Conservation (phyloP, 805 yeast genomes). For the Ogataea saltuana region DNA sequence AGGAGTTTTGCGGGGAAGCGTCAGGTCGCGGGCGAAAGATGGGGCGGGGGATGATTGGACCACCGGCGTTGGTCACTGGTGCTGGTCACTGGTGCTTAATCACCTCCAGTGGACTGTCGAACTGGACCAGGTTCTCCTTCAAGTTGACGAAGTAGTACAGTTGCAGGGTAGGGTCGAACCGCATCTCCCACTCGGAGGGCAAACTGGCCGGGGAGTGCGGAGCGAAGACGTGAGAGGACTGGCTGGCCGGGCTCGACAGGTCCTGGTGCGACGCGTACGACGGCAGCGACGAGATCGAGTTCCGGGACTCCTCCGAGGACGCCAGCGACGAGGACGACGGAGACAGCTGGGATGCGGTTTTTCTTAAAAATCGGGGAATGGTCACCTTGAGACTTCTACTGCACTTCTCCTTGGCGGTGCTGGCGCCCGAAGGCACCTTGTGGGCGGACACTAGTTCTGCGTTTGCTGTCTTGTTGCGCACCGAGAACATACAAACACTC, state of each 20-base stretch:
- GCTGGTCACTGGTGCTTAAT: conserved; percentile 6
- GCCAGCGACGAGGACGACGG: conserved; percentile 1
- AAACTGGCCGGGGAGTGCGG: no score
- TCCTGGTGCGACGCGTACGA: no score
- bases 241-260: no score
- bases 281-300: neutral
- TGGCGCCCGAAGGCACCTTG: conserved; percentile 7
- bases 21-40: no score
- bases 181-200: conserved; percentile 38
- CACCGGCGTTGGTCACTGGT: neutral
- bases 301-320: neutral
- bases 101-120: conserved; percentile 51
- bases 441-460: conserved; percentile 1
- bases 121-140: conserved; percentile 38
- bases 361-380: conserved; percentile 11
- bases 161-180: conserved; percentile 40
- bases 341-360: conserved; percentile 2
- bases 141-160: conserved; percentile 44
- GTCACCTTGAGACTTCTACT: conserved; percentile 7
- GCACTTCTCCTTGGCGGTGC: neutral
- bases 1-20: no score
- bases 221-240: no score
- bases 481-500: conserved; percentile 7
- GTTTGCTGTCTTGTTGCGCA: conserved; percentile 1
- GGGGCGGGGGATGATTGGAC: no score